A percentile compares a stretch with the other conserved stretches of the same genome.
Evolutionary conservation across 1,284 basidiomycete genomes (phyloP).

Genomic region (Trametes polyzona): DNA sequence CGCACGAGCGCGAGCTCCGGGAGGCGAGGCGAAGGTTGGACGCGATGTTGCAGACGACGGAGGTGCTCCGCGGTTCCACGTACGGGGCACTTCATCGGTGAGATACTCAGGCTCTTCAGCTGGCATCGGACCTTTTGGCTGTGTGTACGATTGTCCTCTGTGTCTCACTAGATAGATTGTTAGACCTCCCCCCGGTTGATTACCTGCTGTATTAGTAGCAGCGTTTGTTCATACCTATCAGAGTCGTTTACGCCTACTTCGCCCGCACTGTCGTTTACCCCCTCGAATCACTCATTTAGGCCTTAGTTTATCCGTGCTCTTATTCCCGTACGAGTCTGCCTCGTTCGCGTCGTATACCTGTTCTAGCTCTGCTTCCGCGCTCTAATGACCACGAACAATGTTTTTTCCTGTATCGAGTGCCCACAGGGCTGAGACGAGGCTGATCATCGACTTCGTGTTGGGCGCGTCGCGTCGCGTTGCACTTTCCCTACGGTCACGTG

Average conservation of each 20-base stretch:
- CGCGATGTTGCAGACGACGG: constrained; percentile 16
- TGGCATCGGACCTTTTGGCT: neutral
- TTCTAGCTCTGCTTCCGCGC: neutral
- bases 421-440: neutral
- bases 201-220: constrained; percentile 12
- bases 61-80: constrained; percentile 14
- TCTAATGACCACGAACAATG: too few species aligned
- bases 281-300: neutral
- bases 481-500: constrained; percentile 22
- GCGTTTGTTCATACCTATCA: constrained; percentile 4
- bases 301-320: neutral
- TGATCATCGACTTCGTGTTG: too few species aligned
- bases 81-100: constrained; percentile 3
- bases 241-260: neutral
- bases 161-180: neutral
- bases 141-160: neutral
- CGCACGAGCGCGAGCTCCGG: constrained; percentile 18
- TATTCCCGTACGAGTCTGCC: neutral
- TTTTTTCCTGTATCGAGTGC: neutral
- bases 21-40: constrained; percentile 21
- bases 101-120: neutral
- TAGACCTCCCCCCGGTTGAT: neutral
- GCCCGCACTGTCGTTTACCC: neutral
- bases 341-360: neutral
- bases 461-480: constrained; percentile 8